Percentiles rank a stretch among this genome's conserved stretches.
phyloP scores from a whole-genome alignment of 2,329 filamentous ascomycete genomes.

The Hymenoscyphus salicellus region DNA sequence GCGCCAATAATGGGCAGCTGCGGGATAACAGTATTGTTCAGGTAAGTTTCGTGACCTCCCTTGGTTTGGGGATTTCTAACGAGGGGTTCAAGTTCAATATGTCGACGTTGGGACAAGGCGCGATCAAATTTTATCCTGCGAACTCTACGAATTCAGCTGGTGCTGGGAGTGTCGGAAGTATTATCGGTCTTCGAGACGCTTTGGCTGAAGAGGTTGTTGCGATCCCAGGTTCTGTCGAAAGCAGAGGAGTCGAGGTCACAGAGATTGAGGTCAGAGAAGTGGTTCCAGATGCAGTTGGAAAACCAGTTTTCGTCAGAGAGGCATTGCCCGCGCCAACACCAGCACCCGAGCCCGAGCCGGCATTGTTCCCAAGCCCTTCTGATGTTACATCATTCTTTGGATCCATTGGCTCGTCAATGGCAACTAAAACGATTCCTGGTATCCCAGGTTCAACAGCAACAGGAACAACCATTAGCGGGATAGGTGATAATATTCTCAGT shows the following conservation, averaged over 20 bases:
- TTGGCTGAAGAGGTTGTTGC: background rate
- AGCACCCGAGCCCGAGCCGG: background rate
- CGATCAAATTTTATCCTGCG: conserved; percentile 17
- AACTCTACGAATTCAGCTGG: conserved; percentile 7
- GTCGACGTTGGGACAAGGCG: conserved; percentile 22
- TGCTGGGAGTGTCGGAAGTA: background rate
- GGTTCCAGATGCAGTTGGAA: background rate
- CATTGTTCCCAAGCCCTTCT: conserved; percentile 1
- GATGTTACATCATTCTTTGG: conserved; percentile 21
- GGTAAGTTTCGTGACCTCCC: background rate
- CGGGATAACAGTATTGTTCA: background rate
- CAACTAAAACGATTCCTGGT: conserved; percentile 6
- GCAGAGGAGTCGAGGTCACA: background rate
- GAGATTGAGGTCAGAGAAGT: background rate
- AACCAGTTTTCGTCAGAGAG: background rate
- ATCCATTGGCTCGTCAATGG: conserved; percentile 6
- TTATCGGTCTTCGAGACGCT: background rate
- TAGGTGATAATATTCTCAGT: background rate
- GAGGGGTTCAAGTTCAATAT: conserved; percentile 18
- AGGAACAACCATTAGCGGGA: background rate
- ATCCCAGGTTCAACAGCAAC: conserved; percentile 1
- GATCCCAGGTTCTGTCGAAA: background rate
- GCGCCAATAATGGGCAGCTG: background rate
- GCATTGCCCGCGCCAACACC: background rate
- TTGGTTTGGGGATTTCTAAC: background rate